A percentile compares a stretch with the other conserved stretches of the same genome.
phyloP scores from a whole-genome alignment of 768 basidiomycete genomes.

The Chalciporus pseudorubinellus region DNA sequence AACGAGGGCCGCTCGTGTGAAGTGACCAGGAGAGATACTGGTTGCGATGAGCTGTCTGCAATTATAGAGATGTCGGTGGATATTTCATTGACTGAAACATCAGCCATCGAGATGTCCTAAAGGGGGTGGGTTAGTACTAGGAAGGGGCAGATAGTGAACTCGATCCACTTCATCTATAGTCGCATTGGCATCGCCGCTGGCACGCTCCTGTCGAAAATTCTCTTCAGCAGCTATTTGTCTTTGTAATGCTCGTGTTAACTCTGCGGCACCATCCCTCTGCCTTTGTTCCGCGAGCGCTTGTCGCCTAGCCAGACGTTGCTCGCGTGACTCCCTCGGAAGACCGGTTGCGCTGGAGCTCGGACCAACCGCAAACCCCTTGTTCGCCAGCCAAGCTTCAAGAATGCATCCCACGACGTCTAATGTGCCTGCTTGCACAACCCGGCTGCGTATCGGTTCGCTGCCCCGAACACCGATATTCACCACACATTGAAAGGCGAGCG shows the following conservation, averaged over 20 bases:
- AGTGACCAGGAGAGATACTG: constrained; percentile 18
- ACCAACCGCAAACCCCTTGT: constrained; percentile 83
- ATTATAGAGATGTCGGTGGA: constrained; percentile 24
- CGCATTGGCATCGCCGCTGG: constrained; percentile 4
- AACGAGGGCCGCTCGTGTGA: constrained; percentile 18
- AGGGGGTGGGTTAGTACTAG: constrained; percentile 9
- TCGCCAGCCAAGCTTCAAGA: constrained; percentile 88
- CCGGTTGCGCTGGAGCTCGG: constrained; percentile 77
- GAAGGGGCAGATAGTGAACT: not conserved
- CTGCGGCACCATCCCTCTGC: constrained; percentile 53
- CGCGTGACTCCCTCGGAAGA: constrained; percentile 68
- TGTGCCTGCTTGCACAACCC: constrained; percentile 93
- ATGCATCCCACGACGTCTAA: constrained; percentile 92
- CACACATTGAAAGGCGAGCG: constrained; percentile 93
- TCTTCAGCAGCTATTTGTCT: constrained; percentile 43
- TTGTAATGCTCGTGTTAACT: constrained; percentile 57
- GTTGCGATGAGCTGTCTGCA: constrained; percentile 19
- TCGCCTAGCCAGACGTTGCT: constrained; percentile 65
- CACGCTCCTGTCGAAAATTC: constrained; percentile 18
- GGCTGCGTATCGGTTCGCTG: constrained; percentile 84
- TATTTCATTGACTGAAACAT: constrained; percentile 17
- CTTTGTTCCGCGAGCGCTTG: constrained; percentile 54
- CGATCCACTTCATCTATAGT: constrained; percentile 26
- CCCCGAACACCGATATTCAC: constrained; percentile 97
- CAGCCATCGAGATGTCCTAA: constrained; percentile 36